Evolutionary conservation across 2,329 filamentous ascomycete genomes (phyloP), one percentile per base, ranked within the genome.

Genomic region (Botrytis medusae): DNA sequence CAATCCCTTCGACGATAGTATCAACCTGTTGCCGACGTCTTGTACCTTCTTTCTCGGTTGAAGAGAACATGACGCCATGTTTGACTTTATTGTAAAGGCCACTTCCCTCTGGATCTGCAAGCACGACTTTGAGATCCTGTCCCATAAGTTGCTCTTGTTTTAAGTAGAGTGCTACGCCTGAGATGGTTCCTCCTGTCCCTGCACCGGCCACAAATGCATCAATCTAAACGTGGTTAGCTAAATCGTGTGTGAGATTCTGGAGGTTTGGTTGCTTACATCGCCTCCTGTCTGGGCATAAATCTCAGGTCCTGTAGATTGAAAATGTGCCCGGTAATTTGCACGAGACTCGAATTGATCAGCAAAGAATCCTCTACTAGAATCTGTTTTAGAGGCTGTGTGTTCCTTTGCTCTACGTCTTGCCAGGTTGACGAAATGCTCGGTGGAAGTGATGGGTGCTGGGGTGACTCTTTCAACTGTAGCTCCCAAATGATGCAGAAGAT

Each of bases 261-360:
- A 37, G 8, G 8, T 44, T 54, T 25, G 29, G 40, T 67, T 40
- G 69, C 75, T 72, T 60, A 77, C 76, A 51, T 79, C 83, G 0
- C 93, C 93, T 37, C 86, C 87, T 9, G 92, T 93, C 83, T 99
- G 96, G 0, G 85, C 83, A 79, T 89, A 92, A 77, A 99, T 96
- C 84, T 99, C 96, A 0, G 95, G 96, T 0, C 96, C 96, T 0
- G 96, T 99, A 22, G 90, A 89, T 32, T 87, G 85, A 78, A 91
- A 90, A 84, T 99, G 96, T 1, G 96, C 95, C 63, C 88, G 86
- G 87, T 92, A 97, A 83, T 99, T 99, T 46, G 94, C 93, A 69
- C 89, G 86, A 40, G 92, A 95, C 84, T 99, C 96, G 80, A 99
- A 99, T 81, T 99, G 96, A 82, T 99, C 93, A 0, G 95, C 94